These are phyloP conservation scores for thale cress (Arabidopsis thaliana) DNA, from an alignment of 345 rosid genomes.

Conservation along the genomic window TAIR10.1 NC_003076.8:18951001-18951500, in stretches of 20 bases:
- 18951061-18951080: conserved; percentile 80
- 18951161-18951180: conserved; percentile 95
- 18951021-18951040: conserved; percentile 56
- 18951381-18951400: conserved; percentile 79
- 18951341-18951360: conserved; percentile 73
- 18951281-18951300: conserved; percentile 64
- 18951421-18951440: conserved; percentile 82
- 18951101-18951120: conserved; percentile 96
- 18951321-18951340: conserved; percentile 78
- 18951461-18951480: conserved; percentile 82
- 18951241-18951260: conserved; percentile 75
- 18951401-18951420: conserved; percentile 67
- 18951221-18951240: conserved; percentile 86
- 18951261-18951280: conserved; percentile 78
- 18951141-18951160: conserved; percentile 82
- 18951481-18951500: conserved; percentile 75
- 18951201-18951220: conserved; percentile 80
- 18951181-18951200: conserved; percentile 63
- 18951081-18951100: conserved; percentile 84
- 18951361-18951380: conserved; percentile 78
- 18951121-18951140: conserved; percentile 70
- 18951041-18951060: conserved; percentile 83
- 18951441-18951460: conserved; percentile 67
- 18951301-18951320: conserved; percentile 80
- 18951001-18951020: not conserved